Conservation (phyloP, 106 monocot species). For the Dendrobium huoshanense region DNA sequence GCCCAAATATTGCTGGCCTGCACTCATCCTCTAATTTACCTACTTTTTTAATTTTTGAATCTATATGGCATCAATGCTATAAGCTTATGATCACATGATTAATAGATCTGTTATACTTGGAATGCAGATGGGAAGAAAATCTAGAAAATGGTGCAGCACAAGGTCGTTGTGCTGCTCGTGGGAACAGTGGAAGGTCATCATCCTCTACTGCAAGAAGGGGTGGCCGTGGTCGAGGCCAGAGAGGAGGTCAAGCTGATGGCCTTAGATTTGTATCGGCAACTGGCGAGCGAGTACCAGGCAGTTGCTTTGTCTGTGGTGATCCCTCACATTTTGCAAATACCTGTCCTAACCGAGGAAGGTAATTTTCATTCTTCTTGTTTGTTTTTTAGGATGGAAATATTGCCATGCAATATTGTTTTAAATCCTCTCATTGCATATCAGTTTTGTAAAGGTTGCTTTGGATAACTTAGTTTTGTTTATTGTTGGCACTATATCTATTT, state of each 20-base stretch:
- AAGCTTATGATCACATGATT: too few species aligned
- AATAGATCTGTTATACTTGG: background rate
- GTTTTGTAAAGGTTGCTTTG: background rate
- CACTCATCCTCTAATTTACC: too few species aligned
- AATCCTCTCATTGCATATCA: background rate
- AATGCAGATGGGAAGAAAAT: constrained; percentile 68
- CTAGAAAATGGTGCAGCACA: constrained; percentile 19
- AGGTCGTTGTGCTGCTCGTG: constrained; percentile 6
- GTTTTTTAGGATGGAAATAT: background rate
- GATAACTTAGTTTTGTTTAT: background rate
- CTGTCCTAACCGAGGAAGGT: constrained; percentile 47
- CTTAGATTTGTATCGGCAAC: constrained; percentile 72
- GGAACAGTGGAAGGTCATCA: constrained; percentile 21
- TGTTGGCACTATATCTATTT: too few species aligned
- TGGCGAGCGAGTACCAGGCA: constrained; percentile 59
- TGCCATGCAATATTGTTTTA: background rate
- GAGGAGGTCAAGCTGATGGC: constrained; percentile 25
- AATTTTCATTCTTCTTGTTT: background rate
- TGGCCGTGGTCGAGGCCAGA: constrained; percentile 31
- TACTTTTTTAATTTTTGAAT: too few species aligned
- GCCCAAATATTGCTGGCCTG: too few species aligned
- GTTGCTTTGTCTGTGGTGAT: constrained; percentile 77
- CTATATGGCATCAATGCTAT: too few species aligned
- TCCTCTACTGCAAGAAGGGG: constrained; percentile 37
- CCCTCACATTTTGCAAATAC: constrained; percentile 91